Evolutionary conservation across 2,329 filamentous ascomycete species (phyloP).

Genomic region (Penicillium sp.): DNA sequence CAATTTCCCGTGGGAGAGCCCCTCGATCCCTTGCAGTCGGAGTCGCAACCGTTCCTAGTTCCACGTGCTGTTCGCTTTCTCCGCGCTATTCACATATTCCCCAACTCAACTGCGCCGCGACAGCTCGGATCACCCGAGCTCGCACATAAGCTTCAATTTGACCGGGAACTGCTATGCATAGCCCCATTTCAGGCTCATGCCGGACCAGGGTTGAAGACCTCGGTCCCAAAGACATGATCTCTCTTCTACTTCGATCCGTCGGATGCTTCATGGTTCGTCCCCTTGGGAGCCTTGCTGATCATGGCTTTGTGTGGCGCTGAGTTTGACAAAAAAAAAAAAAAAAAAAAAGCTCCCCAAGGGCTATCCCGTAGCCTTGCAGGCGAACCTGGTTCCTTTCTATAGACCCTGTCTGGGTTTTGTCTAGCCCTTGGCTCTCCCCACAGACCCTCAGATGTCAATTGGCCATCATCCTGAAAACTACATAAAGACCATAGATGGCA

Average conservation of each 20-base stretch:
- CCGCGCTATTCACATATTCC: constrained; percentile 5
- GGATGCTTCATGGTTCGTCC: background rate
- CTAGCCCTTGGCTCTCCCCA: constrained; percentile 11
- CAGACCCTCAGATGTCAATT: constrained; percentile 6
- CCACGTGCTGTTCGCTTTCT: constrained; percentile 16
- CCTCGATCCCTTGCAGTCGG: constrained; percentile 19
- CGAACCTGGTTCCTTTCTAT: constrained; percentile 6
- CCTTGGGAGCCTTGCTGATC: constrained; percentile 24
- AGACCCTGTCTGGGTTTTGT: background rate
- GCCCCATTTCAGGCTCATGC: background rate
- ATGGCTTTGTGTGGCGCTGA: constrained; percentile 14
- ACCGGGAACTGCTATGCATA: background rate
- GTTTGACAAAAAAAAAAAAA: constrained; percentile 3
- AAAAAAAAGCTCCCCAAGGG: constrained; percentile 18
- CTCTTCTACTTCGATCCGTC: constrained; percentile 6
- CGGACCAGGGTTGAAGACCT: constrained; percentile 1
- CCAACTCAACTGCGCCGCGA: too few relatives aligned
- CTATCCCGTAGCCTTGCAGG: constrained; percentile 24
- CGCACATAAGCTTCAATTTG: constrained; percentile 17
- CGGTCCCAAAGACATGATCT: constrained; percentile 10
- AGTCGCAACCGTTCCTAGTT: constrained; percentile 10
- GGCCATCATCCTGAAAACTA: constrained; percentile 13
- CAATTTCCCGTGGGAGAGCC: constrained; percentile 1
- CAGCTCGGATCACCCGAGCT: constrained; percentile 5
- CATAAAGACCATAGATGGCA: constrained; percentile 18